These are phyloP conservation scores for Neoscytalidium dimidiatum DNA, from an alignment of 2,329 filamentous ascomycete genomes.

Conservation along the genomic window DNA sequence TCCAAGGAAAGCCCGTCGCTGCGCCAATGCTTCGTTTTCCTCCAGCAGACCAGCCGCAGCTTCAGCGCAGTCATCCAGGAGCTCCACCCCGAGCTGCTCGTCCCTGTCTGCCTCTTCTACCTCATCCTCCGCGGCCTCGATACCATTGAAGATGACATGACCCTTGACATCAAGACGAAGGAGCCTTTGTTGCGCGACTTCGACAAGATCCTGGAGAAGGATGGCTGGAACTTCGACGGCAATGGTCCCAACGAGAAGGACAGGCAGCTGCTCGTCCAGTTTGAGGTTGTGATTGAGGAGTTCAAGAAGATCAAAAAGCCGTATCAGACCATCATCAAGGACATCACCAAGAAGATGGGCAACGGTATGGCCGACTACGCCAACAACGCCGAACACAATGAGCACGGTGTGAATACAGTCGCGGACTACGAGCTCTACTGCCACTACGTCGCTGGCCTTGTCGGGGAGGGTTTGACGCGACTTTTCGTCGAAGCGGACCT, in stretches of 20 bases:
- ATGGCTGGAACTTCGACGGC: constrained; percentile 87
- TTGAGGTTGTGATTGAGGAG: constrained; percentile 82
- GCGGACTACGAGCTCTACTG: constrained; percentile 96
- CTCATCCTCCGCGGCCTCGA: constrained; percentile 88
- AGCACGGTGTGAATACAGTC: constrained; percentile 77
- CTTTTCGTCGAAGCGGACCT: constrained; percentile 86
- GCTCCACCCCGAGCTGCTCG: constrained; percentile 87
- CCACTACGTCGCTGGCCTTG: constrained; percentile 97
- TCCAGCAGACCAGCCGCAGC: constrained; percentile 87
- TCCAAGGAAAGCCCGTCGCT: constrained; percentile 73
- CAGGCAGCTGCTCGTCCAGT: constrained; percentile 86
- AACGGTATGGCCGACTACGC: constrained; percentile 98
- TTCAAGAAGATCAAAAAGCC: constrained; percentile 83
- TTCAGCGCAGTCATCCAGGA: constrained; percentile 94
- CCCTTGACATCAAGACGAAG: constrained; percentile 77
- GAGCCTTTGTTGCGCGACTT: constrained; percentile 85
- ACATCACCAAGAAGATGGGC: constrained; percentile 93
- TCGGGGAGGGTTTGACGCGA: constrained; percentile 88
- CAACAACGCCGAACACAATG: constrained; percentile 77
- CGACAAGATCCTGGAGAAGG: constrained; percentile 72
- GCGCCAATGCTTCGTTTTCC: constrained; percentile 80
- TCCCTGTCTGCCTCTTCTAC: constrained; percentile 91
- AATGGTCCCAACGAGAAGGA: constrained; percentile 94
- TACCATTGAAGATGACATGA: constrained; percentile 99
- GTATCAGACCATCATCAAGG: constrained; percentile 85